phyloP scores from a whole-genome alignment of 2,329 filamentous ascomycete species.

The Chaetothyriales sp. region DNA sequence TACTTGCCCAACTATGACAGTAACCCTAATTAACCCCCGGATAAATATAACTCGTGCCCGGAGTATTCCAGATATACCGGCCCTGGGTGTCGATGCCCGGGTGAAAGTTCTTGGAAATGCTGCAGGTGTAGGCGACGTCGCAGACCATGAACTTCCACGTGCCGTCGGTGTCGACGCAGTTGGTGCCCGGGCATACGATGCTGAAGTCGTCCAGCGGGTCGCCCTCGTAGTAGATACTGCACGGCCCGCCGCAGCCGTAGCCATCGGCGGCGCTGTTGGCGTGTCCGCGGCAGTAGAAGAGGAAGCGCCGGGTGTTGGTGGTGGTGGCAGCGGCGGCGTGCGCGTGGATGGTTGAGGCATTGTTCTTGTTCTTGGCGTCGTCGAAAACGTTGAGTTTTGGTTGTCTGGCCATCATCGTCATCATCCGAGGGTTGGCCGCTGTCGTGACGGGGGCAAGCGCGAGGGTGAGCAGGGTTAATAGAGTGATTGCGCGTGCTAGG shows the following conservation, averaged over 20 bases:
- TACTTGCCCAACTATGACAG: too few species aligned
- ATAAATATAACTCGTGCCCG: neutral
- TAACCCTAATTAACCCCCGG: neutral
- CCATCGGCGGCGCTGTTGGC: neutral
- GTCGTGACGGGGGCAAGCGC: too few species aligned
- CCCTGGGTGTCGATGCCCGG: neutral
- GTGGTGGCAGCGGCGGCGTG: neutral
- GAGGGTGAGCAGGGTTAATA: too few species aligned
- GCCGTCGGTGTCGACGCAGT: neutral
- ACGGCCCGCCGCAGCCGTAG: neutral
- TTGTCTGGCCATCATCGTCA: too few species aligned
- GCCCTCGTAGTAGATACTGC: neutral
- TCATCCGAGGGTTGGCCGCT: too few species aligned
- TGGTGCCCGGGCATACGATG: neutral
- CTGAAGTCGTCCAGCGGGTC: neutral
- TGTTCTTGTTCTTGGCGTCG: too few species aligned
- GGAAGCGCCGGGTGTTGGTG: neutral
- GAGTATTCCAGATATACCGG: neutral
- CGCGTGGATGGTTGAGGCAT: too few species aligned
- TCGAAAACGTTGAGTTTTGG: too few species aligned
- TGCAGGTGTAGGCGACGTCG: neutral
- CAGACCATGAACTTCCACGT: neutral
- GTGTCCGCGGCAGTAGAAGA: neutral
- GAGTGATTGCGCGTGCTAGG: too few species aligned
- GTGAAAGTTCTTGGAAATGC: neutral